These are phyloP conservation scores for Fraxinus paxiana DNA, from an alignment of 305 asterid genomes.

Conservation along the genomic window DNA sequence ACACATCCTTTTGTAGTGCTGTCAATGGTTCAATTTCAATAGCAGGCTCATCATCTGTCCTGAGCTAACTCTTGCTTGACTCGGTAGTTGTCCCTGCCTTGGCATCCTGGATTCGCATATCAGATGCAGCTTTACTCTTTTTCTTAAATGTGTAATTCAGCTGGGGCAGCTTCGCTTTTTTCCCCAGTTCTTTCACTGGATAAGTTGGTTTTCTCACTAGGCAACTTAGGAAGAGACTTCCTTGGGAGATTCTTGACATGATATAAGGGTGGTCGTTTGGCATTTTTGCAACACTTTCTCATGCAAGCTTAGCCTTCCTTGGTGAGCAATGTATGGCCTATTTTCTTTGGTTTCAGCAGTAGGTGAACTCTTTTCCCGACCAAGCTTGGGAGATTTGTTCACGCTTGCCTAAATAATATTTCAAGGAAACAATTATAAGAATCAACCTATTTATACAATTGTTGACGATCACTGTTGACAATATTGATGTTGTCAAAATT, in stretches of 20 bases:
- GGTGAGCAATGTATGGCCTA: conserved; percentile 27
- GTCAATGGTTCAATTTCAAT: neutral
- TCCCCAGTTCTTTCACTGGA: neutral
- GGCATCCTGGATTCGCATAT: neutral
- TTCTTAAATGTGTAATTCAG: neutral
- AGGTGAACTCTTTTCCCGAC: neutral
- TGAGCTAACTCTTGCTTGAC: neutral
- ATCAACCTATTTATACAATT: too few species aligned
- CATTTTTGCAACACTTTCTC: conserved; percentile 27
- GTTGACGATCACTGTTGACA: too few species aligned
- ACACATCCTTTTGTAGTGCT: neutral
- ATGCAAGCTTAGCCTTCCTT: conserved; percentile 65
- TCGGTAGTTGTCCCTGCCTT: neutral
- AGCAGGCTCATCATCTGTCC: neutral
- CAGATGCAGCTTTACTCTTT: neutral
- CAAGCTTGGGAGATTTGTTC: too few species aligned
- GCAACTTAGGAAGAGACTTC: neutral
- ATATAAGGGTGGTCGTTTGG: neutral
- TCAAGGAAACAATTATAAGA: too few species aligned
- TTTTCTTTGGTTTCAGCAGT: conserved; percentile 45
- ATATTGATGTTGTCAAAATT: too few species aligned
- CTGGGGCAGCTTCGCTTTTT: neutral
- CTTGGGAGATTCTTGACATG: neutral
- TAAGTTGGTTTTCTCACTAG: neutral
- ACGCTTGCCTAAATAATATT: too few species aligned